Conservation (phyloP, 176 grass and related monocot species). For the Oryza glumipatula region DNA sequence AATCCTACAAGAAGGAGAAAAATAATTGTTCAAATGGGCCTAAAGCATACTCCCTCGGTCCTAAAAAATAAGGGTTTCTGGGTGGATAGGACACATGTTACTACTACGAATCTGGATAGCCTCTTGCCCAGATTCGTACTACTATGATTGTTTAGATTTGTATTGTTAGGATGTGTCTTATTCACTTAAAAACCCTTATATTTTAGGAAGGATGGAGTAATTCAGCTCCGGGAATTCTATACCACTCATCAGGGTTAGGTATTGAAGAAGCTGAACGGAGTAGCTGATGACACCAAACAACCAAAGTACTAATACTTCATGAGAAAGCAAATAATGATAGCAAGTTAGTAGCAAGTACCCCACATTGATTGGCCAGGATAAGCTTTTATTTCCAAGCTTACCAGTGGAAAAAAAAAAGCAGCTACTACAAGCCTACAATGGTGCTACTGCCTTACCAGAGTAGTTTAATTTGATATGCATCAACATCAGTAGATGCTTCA, state of each 20-base stretch:
- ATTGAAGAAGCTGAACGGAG: not conserved
- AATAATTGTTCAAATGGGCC: not conserved
- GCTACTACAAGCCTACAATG: not conserved
- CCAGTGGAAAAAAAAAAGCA: not conserved
- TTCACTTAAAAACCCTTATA: no score
- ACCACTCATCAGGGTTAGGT: not conserved
- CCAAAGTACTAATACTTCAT: not conserved
- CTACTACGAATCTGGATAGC: no score
- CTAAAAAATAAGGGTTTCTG: no score
- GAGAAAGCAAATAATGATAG: not conserved
- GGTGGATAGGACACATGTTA: no score
- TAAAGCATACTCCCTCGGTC: no score
- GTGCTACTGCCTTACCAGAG: not conserved
- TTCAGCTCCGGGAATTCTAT: not conserved
- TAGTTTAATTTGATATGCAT: not conserved
- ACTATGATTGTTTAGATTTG: no score
- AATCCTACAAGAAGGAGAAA: not conserved
- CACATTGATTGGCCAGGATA: not conserved
- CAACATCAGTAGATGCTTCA: slow-evolving; percentile 1
- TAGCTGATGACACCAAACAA: not conserved
- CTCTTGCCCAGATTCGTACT: no score
- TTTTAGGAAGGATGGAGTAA: no score
- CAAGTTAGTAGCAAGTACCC: no score
- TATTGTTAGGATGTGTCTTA: no score
- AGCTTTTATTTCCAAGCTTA: not conserved